phyloP scores from a whole-genome alignment of 2,329 filamentous ascomycete genomes.

The Curvularia sp. region DNA sequence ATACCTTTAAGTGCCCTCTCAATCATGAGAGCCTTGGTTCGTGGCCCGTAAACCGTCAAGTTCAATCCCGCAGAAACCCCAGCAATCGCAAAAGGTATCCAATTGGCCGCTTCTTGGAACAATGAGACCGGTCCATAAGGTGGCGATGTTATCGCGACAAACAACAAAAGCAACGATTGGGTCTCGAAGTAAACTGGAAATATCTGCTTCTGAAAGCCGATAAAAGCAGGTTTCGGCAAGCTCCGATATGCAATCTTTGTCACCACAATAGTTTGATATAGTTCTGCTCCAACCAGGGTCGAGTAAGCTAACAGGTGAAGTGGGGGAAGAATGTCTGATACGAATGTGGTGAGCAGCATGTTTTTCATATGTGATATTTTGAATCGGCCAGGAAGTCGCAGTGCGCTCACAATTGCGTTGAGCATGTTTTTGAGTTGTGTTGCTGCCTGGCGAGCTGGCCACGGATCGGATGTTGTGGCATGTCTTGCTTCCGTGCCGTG shows the following conservation, averaged over 20 bases:
- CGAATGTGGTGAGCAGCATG: neutral
- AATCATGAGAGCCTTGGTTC: conserved; percentile 44
- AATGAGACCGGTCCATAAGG: conserved; percentile 43
- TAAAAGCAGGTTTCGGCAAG: conserved; percentile 50
- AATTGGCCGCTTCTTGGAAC: conserved; percentile 25
- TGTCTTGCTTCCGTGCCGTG: neutral
- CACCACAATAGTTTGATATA: conserved; percentile 53
- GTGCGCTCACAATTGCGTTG: neutral
- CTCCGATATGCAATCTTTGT: conserved; percentile 50
- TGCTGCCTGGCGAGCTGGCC: conserved; percentile 11
- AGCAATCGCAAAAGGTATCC: conserved; percentile 41
- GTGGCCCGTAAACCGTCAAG: conserved; percentile 47
- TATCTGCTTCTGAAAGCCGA: conserved; percentile 49
- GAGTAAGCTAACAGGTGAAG: conserved; percentile 52
- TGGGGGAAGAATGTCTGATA: conserved; percentile 26
- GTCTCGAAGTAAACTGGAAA: conserved; percentile 52
- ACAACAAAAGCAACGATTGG: conserved; percentile 46
- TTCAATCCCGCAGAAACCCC: conserved; percentile 47
- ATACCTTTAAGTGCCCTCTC: conserved; percentile 43
- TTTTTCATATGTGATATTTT: neutral
- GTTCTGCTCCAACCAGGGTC: conserved; percentile 49
- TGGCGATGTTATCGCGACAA: conserved; percentile 47
- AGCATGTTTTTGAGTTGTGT: conserved; percentile 2
- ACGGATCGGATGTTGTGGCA: neutral
- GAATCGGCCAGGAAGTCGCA: neutral